Percentiles rank a stretch among this genome's conserved stretches.
Conservation (phyloP, 2,329 filamentous ascomycete species). For the Microascus cirrosus region DNA sequence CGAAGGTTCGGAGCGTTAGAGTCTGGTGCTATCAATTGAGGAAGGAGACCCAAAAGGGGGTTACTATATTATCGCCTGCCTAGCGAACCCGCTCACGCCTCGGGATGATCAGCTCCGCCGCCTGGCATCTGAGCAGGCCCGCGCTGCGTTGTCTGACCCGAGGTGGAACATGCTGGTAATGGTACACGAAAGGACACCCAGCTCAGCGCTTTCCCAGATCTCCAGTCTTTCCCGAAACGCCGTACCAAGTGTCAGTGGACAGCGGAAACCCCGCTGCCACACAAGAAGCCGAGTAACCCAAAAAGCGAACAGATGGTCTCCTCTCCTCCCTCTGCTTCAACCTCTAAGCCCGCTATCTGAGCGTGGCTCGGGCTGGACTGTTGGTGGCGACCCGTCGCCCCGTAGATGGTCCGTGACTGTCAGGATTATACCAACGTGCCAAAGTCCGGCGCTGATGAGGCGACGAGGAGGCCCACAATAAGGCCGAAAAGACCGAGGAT, state of each 20-base stretch:
- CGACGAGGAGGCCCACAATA: constrained; percentile 84
- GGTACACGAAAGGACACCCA: constrained; percentile 5
- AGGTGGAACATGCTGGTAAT: background rate
- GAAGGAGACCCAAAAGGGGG: background rate
- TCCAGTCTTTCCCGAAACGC: constrained; percentile 3
- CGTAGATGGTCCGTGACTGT: background rate
- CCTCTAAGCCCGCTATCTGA: background rate
- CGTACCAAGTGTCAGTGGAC: constrained; percentile 4
- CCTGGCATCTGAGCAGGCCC: no score
- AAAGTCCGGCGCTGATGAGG: constrained; percentile 73
- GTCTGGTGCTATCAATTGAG: background rate
- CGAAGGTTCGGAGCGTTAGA: background rate
- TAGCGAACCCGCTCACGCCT: background rate
- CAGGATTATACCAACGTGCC: constrained; percentile 15
- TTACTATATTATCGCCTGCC: background rate
- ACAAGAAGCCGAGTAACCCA: background rate
- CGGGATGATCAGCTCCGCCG: background rate
- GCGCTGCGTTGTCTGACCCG: no score
- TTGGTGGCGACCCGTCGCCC: no score
- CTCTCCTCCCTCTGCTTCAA: background rate
- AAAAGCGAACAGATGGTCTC: background rate
- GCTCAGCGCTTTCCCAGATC: background rate
- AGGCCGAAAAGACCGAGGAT: constrained; percentile 93
- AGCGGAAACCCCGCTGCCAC: background rate
- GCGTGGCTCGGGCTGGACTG: background rate